Percentiles rank a stretch among this genome's conserved stretches.
phyloP scores from a whole-genome alignment of 805 yeast species.

The Blastobotrys americana region DNA sequence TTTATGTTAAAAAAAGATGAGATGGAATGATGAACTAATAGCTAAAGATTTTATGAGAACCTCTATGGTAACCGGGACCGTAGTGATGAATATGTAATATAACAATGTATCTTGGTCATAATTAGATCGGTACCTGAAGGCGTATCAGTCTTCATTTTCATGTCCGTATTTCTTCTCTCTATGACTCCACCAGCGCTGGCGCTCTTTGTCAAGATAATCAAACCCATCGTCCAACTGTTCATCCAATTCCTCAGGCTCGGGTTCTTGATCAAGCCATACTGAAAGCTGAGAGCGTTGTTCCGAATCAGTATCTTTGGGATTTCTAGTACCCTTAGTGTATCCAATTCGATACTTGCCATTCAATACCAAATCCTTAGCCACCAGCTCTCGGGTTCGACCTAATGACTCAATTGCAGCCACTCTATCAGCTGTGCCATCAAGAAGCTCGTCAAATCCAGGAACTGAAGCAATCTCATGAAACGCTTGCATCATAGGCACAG shows the following conservation, averaged over 20 bases:
- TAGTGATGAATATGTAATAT: too few species aligned
- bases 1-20: too few species aligned
- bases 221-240: constrained; percentile 22
- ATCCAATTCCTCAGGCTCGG: constrained; percentile 12
- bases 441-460: constrained; percentile 61
- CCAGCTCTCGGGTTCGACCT: constrained; percentile 69
- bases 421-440: constrained; percentile 58
- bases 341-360: constrained; percentile 23
- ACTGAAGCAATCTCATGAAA: constrained; percentile 68
- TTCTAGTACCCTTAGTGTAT: constrained; percentile 6
- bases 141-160: not conserved
- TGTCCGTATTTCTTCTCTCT: constrained; percentile 14
- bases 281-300: constrained; percentile 7
- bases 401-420: constrained; percentile 70
- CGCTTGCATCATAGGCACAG: constrained; percentile 86
- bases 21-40: too few species aligned
- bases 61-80: too few species aligned
- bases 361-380: constrained; percentile 55
- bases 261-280: constrained; percentile 13
- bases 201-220: constrained; percentile 14
- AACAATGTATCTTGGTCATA: too few species aligned
- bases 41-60: too few species aligned
- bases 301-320: constrained; percentile 2
- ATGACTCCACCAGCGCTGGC: constrained; percentile 18
- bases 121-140: too few species aligned